Evolutionary conservation across 2,329 filamentous ascomycete genomes (phyloP).

Genomic region (Nigrospora sphaerica): DNA sequence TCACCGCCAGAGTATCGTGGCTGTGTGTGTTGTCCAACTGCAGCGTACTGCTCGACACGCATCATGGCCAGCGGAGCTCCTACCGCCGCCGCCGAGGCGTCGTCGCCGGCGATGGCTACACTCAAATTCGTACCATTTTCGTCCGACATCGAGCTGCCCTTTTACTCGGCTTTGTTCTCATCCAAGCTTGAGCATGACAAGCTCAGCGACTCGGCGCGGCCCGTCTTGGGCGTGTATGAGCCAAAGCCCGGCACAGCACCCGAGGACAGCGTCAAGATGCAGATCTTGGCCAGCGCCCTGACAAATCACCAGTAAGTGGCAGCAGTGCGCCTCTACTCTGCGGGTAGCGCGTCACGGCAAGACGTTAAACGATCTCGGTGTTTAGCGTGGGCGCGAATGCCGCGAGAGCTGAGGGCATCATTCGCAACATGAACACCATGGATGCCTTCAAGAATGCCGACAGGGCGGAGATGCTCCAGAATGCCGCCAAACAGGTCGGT

Average conservation of each 20-base stretch:
- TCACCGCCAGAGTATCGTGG: too few relatives aligned
- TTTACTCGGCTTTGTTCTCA: conserved; percentile 86
- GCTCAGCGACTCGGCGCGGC: conserved; percentile 86
- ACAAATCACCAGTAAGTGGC: conserved; percentile 69
- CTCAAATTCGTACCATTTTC: conserved; percentile 72
- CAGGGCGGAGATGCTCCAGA: conserved; percentile 69
- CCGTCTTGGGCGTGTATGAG: conserved; percentile 83
- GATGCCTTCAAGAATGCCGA: conserved; percentile 86
- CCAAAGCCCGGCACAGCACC: conserved; percentile 64
- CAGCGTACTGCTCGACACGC: not conserved
- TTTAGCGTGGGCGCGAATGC: conserved; percentile 59
- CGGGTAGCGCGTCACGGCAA: too few relatives aligned
- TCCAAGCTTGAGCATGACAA: conserved; percentile 95
- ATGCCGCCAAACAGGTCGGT: conserved; percentile 69
- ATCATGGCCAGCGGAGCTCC: conserved; percentile 1
- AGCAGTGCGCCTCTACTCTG: too few relatives aligned
- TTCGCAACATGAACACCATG: conserved; percentile 93
- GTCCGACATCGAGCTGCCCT: conserved; percentile 91
- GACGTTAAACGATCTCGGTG: too few relatives aligned
- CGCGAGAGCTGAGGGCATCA: conserved; percentile 83
- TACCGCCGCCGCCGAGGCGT: not conserved
- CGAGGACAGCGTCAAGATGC: conserved; percentile 77
- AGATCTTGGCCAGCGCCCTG: conserved; percentile 80
- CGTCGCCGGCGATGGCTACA: not conserved
- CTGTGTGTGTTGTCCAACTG: too few relatives aligned